Evolutionary conservation across 2,329 filamentous ascomycete species (phyloP).

Genomic region (Monilinia vaccinii-corymbosi): DNA sequence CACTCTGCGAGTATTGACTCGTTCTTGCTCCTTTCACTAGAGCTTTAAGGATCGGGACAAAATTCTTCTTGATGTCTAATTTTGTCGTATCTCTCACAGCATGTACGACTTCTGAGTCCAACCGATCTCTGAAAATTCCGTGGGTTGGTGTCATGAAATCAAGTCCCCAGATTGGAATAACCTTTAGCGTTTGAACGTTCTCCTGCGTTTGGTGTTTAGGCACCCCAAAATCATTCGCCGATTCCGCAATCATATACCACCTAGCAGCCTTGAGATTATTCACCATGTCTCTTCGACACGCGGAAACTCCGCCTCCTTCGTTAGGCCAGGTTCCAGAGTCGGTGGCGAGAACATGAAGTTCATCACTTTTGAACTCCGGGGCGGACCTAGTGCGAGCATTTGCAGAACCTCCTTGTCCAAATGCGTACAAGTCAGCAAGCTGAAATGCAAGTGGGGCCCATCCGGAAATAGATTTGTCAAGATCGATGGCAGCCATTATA

Average conservation of each 20-base stretch:
- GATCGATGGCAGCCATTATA: slow-evolving; percentile 26
- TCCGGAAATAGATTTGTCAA: slow-evolving; percentile 25
- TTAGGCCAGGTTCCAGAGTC: slow-evolving; percentile 28
- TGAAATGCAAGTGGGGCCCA: slow-evolving; percentile 30
- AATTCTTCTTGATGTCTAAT: slow-evolving; percentile 41
- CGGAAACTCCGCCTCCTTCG: slow-evolving; percentile 38
- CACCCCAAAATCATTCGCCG: slow-evolving; percentile 42
- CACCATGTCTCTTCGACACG: slow-evolving; percentile 41
- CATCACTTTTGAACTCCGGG: slow-evolving; percentile 14
- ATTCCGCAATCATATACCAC: slow-evolving; percentile 42
- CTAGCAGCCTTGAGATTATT: slow-evolving; percentile 39
- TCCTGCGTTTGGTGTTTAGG: slow-evolving; percentile 40
- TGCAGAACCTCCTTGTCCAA: slow-evolving; percentile 31
- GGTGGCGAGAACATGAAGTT: slow-evolving; percentile 35
- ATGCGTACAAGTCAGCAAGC: slow-evolving; percentile 29
- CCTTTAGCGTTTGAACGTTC: slow-evolving; percentile 40
- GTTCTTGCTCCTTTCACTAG: slow-evolving; percentile 42
- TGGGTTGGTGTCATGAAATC: slow-evolving; percentile 41
- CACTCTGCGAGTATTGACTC: slow-evolving; percentile 36
- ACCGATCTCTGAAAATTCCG: slow-evolving; percentile 39
- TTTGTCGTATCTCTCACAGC: slow-evolving; percentile 33
- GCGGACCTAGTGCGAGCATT: slow-evolving; percentile 29
- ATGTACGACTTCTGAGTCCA: slow-evolving; percentile 40
- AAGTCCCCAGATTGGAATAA: slow-evolving; percentile 41
- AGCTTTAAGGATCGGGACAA: slow-evolving; percentile 42